phyloP scores from a whole-genome alignment of 257 asterid genomes.

The Primulina eburnea region DNA sequence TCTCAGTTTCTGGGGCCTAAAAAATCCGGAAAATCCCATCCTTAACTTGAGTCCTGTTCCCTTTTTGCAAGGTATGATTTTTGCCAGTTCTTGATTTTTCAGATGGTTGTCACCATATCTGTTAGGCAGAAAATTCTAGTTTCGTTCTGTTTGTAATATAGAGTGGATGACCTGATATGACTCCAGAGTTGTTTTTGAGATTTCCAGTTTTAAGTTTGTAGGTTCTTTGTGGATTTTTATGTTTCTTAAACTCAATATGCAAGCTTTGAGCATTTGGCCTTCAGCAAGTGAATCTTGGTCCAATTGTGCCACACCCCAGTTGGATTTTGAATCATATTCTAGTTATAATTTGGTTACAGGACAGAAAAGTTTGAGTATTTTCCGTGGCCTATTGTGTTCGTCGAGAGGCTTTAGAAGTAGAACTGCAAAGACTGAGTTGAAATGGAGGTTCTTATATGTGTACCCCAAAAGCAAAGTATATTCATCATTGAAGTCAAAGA shows the following conservation, averaged over 20 bases:
- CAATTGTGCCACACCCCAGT: slow-evolving; percentile 37
- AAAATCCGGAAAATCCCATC: slow-evolving; percentile 16
- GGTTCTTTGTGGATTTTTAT: slow-evolving; percentile 21
- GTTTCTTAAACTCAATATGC: slow-evolving; percentile 51
- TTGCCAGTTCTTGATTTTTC: slow-evolving; percentile 6
- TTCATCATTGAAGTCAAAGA: slow-evolving; percentile 30
- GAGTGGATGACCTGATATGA: slow-evolving; percentile 14
- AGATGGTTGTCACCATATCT: neutral
- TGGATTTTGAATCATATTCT: slow-evolving; percentile 40
- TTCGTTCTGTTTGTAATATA: neutral
- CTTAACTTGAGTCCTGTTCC: neutral
- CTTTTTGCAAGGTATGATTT: slow-evolving; percentile 26
- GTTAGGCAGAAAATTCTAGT: neutral
- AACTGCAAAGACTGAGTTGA: slow-evolving; percentile 28
- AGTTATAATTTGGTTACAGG: slow-evolving; percentile 30
- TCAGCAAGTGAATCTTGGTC: slow-evolving; percentile 41
- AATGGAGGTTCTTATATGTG: slow-evolving; percentile 24
- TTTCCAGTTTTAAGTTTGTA: slow-evolving; percentile 15
- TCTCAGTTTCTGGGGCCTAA: slow-evolving; percentile 19
- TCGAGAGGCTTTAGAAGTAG: slow-evolving; percentile 27
- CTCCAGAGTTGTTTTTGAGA: slow-evolving; percentile 19
- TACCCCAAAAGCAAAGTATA: slow-evolving; percentile 14
- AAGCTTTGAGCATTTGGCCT: slow-evolving; percentile 61
- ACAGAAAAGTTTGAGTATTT: slow-evolving; percentile 38
- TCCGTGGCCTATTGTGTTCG: slow-evolving; percentile 23